These are phyloP conservation scores for Sporisorium reilianum DNA, from an alignment of 1,284 basidiomycete species.

Conservation along the genomic window DNA sequence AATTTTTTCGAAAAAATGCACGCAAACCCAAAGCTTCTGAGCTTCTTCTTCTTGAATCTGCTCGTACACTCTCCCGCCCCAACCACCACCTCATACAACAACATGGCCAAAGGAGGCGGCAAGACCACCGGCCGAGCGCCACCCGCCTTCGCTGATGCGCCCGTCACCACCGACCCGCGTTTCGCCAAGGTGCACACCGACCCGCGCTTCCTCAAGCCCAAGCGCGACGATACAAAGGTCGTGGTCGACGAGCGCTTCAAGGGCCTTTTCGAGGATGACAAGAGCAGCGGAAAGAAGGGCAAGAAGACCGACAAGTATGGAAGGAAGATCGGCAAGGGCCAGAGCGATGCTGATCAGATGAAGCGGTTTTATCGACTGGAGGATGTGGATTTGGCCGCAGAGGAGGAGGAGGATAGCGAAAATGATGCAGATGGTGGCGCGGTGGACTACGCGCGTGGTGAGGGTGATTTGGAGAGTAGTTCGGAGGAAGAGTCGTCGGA, in stretches of 20 bases:
- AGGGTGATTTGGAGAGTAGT: conserved; percentile 59
- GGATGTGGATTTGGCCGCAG: conserved; percentile 71
- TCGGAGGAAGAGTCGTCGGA: conserved; percentile 57
- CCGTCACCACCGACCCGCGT: conserved; percentile 69
- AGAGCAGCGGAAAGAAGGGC: conserved; percentile 28
- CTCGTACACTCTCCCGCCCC: background rate
- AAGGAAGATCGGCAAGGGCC: conserved; percentile 73
- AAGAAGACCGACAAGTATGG: conserved; percentile 90
- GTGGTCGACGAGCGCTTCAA: conserved; percentile 95
- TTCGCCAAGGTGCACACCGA: conserved; percentile 90
- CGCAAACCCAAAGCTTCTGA: background rate
- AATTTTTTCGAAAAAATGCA: conserved; percentile 7
- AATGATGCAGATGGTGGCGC: conserved; percentile 12
- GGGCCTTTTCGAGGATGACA: conserved; percentile 60
- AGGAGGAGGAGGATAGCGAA: conserved; percentile 38
- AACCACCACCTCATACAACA: background rate
- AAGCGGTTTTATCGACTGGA: conserved; percentile 62
- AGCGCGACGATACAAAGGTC: conserved; percentile 83
- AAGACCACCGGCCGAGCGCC: conserved; percentile 13
- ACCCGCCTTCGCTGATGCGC: conserved; percentile 27
- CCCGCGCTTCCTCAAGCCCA: conserved; percentile 88
- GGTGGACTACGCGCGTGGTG: conserved; percentile 89
- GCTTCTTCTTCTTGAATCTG: background rate
- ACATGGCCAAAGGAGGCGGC: conserved; percentile 34
- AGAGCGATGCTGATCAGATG: conserved; percentile 55